Percentiles rank a stretch among this genome's conserved stretches.
These are phyloP conservation scores for Rusavskia elegans DNA, from an alignment of 495 filamentous ascomycete species.

Conservation along the genomic window DNA sequence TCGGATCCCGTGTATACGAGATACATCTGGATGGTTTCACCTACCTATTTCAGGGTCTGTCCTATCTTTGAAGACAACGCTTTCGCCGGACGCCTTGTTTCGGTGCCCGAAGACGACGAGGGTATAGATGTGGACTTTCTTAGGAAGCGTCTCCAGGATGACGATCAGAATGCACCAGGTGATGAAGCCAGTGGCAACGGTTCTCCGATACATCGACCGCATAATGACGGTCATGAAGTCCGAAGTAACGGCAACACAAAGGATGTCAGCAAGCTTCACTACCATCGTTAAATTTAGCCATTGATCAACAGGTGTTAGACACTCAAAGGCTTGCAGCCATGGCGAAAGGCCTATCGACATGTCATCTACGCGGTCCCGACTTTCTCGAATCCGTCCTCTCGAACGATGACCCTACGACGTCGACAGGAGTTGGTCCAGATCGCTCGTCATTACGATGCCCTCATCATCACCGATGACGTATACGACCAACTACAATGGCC, in stretches of 20 bases:
- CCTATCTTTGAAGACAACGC: slow-evolving; percentile 65
- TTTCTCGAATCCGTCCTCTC: slow-evolving; percentile 65
- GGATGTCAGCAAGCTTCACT: background rate
- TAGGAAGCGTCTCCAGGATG: slow-evolving; percentile 27
- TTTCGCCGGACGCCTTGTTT: slow-evolving; percentile 43
- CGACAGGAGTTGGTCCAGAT: slow-evolving; percentile 46
- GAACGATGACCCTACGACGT: slow-evolving; percentile 48
- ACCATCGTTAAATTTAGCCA: background rate
- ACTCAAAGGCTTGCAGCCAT: slow-evolving; percentile 26
- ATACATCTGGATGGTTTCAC: slow-evolving; percentile 63
- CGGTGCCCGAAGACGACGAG: slow-evolving; percentile 57
- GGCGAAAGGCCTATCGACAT: slow-evolving; percentile 60
- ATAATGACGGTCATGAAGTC: background rate
- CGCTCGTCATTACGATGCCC: slow-evolving; percentile 56
- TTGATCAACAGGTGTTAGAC: slow-evolving; percentile 11
- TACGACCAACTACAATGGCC: slow-evolving; percentile 80
- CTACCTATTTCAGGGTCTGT: slow-evolving; percentile 65
- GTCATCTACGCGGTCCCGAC: slow-evolving; percentile 74
- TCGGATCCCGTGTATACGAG: slow-evolving; percentile 63
- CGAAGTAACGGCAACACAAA: background rate
- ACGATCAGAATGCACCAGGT: slow-evolving; percentile 20
- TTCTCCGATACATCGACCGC: background rate
- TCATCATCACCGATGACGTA: slow-evolving; percentile 77
- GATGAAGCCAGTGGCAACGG: too few relatives aligned
- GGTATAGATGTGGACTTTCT: slow-evolving; percentile 52